Conservation (phyloP, 2,329 filamentous ascomycete genomes). For the Botrytis fragariae region DNA sequence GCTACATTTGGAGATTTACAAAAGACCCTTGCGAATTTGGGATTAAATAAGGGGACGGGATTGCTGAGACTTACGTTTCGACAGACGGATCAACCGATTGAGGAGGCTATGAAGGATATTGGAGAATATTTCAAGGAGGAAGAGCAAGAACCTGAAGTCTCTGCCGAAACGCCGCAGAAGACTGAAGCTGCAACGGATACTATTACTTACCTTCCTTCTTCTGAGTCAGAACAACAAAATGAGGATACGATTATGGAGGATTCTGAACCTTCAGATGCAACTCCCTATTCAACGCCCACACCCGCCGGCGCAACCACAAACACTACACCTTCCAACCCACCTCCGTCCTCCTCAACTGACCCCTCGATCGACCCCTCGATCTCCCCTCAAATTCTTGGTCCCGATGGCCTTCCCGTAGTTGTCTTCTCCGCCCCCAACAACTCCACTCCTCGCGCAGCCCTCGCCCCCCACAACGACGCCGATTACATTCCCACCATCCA, state of each 20-base stretch:
- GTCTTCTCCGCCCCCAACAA: constrained; percentile 77
- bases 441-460: constrained; percentile 73
- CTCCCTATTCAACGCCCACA: constrained; percentile 2
- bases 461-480: constrained; percentile 63
- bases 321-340: neutral
- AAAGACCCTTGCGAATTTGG: constrained; percentile 83
- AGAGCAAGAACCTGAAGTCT: constrained; percentile 18
- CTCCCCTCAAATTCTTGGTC: constrained; percentile 30
- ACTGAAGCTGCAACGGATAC: constrained; percentile 26
- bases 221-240: constrained; percentile 18
- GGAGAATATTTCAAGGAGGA: constrained; percentile 63
- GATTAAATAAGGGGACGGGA: constrained; percentile 80
- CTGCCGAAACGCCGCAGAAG: constrained; percentile 23
- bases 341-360: constrained; percentile 2
- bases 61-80: constrained; percentile 76
- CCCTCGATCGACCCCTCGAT: neutral
- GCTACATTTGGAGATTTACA: constrained; percentile 78
- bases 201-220: constrained; percentile 24
- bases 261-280: constrained; percentile 1
- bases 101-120: constrained; percentile 83
- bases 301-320: constrained; percentile 12
- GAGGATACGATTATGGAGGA: constrained; percentile 23
- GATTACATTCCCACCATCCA: constrained; percentile 75
- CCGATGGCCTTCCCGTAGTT: constrained; percentile 52
- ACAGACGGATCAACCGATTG: constrained; percentile 72